phyloP scores from a whole-genome alignment of 768 basidiomycete species.

The Trametes cubensis region DNA sequence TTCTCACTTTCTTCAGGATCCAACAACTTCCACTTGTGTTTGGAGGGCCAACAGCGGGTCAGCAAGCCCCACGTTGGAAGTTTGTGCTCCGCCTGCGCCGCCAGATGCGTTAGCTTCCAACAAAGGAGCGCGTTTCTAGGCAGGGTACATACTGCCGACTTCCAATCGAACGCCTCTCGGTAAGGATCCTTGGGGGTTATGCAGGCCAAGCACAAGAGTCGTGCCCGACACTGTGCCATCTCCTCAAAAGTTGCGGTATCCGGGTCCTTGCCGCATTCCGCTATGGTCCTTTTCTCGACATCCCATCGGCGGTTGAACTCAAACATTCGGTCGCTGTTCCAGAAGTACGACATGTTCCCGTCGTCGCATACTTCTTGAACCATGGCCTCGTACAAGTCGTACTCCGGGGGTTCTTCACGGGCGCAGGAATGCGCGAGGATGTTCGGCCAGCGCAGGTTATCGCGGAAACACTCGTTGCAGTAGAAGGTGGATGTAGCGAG shows the following conservation, averaged over 20 bases:
- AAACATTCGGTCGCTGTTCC: not conserved
- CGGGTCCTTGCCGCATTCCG: constrained; percentile 1
- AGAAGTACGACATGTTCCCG: not conserved
- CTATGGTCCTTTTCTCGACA: not conserved
- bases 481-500: not conserved
- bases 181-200: not conserved
- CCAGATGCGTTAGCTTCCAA: not conserved
- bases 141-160: not conserved
- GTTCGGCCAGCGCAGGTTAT: not conserved
- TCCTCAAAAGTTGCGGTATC: not conserved
- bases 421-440: not conserved
- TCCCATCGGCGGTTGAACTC: not conserved
- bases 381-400: not conserved
- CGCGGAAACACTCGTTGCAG: not conserved
- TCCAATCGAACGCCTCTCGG: not conserved
- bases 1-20: not conserved
- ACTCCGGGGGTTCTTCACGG: not conserved
- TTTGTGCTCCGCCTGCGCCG: not conserved
- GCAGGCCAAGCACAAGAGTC: not conserved
- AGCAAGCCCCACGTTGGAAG: not conserved
- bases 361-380: not conserved
- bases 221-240: not conserved
- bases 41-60: too few species aligned
- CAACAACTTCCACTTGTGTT: not conserved
- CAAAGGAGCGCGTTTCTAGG: not conserved